Evolutionary conservation across 495 filamentous ascomycete genomes (phyloP).

Genomic region (Aspergillus steynii): DNA sequence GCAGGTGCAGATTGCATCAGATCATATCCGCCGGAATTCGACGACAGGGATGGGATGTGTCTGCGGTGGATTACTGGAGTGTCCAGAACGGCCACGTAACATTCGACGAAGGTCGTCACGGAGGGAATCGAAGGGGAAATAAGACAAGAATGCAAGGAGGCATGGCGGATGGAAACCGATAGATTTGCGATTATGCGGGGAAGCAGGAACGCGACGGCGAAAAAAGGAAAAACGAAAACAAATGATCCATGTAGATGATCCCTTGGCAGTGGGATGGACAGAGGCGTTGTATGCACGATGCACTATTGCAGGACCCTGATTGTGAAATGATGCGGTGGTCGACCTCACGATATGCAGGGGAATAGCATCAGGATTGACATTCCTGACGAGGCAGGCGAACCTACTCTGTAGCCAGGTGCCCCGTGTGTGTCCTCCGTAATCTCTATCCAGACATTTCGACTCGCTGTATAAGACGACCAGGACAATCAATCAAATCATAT

Average conservation of each 20-base stretch:
- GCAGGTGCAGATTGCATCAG: neutral
- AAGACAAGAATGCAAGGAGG: neutral
- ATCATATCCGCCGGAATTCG: neutral
- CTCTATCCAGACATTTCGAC: too few species aligned
- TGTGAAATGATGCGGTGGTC: neutral
- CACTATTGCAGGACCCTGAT: neutral
- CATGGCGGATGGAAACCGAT: neutral
- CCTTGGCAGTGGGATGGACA: constrained; percentile 6
- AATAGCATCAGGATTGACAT: neutral
- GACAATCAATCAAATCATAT: neutral
- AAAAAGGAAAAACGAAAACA: neutral
- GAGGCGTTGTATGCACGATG: neutral
- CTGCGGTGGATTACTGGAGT: too few species aligned
- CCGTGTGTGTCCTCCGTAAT: too few species aligned
- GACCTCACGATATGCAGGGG: neutral
- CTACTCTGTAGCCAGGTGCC: too few species aligned
- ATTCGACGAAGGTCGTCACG: too few species aligned
- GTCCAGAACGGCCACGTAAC: too few species aligned
- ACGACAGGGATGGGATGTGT: too few species aligned
- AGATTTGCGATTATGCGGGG: neutral
- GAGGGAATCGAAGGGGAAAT: neutral
- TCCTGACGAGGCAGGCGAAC: neutral
- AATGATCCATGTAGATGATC: constrained; percentile 13
- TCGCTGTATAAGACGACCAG: too few species aligned
- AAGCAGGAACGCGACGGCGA: neutral